Evolutionary conservation across 805 yeast species (phyloP).

Genomic region (Candida endomychidarum): DNA sequence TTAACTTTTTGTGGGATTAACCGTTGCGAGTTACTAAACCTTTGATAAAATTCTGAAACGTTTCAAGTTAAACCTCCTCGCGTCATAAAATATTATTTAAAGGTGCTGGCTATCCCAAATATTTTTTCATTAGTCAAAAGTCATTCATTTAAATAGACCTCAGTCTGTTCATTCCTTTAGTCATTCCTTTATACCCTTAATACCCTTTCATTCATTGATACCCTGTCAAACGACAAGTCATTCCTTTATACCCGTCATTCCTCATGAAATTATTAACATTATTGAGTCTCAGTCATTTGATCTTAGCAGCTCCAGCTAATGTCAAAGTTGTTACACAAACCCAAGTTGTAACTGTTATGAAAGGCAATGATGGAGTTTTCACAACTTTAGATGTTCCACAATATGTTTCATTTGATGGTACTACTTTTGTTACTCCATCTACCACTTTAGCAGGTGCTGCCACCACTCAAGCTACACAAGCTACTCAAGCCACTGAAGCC

Average conservation of each 20-base stretch:
- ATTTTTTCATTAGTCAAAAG: not conserved
- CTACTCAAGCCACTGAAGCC: constrained; percentile 1
- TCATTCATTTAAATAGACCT: constrained; percentile 3
- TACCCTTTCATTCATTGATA: constrained; percentile 4
- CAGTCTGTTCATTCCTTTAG: constrained; percentile 11
- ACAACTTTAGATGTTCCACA: constrained; percentile 11
- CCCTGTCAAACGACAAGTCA: constrained; percentile 1
- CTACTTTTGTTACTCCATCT: constrained; percentile 7
- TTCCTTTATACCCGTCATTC: constrained; percentile 9
- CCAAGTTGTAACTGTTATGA: constrained; percentile 20
- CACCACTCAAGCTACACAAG: not conserved
- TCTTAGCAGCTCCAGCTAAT: constrained; percentile 28
- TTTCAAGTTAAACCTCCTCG: not conserved
- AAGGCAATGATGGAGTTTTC: constrained; percentile 14
- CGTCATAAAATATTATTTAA: constrained; percentile 1
- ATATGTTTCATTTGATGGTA: constrained; percentile 1
- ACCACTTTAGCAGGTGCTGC: constrained; percentile 15
- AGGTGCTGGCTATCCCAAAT: not conserved
- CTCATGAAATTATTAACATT: constrained; percentile 15
- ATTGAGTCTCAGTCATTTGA: constrained; percentile 7
- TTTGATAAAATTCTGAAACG: not conserved
- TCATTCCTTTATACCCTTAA: constrained; percentile 11
- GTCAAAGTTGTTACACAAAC: constrained; percentile 26
- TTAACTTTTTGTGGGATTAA: not conserved
- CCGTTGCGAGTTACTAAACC: constrained; percentile 4